Evolutionary conservation across 352 stramenopile species (phyloP).

Genomic region (Peronosclerospora sorghi): DNA sequence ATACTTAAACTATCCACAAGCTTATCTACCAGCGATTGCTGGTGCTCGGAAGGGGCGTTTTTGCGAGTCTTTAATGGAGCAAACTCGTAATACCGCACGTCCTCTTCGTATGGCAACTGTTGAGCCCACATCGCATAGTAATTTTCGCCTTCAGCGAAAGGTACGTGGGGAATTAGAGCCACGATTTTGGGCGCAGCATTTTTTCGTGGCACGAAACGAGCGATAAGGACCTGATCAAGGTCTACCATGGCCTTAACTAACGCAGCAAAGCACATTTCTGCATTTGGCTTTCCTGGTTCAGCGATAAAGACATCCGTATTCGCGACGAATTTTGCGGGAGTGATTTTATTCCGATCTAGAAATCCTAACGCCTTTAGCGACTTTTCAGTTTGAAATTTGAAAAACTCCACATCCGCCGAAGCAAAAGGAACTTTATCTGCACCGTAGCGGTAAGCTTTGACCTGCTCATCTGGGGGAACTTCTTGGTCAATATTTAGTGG

Average conservation of each 20-base stretch:
- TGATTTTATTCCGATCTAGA: constrained; percentile 38
- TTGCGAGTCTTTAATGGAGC: constrained; percentile 46
- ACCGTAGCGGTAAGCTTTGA: constrained; percentile 77
- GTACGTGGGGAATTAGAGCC: constrained; percentile 48
- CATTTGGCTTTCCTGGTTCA: constrained; percentile 58
- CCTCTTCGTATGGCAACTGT: constrained; percentile 71
- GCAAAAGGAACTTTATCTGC: constrained; percentile 73
- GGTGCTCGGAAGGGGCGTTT: constrained; percentile 33
- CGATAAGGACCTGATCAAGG: constrained; percentile 50
- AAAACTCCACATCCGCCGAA: constrained; percentile 64
- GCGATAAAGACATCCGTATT: constrained; percentile 64
- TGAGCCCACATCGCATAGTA: constrained; percentile 70
- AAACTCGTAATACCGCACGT: constrained; percentile 72
- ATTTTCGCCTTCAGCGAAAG: constrained; percentile 21
- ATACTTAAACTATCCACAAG: constrained; percentile 69
- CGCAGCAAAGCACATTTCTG: constrained; percentile 45
- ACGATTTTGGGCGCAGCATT: constrained; percentile 73
- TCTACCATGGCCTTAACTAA: constrained; percentile 57
- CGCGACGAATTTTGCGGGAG: constrained; percentile 42
- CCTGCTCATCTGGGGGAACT: constrained; percentile 49
- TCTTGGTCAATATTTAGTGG: constrained; percentile 63
- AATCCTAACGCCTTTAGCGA: constrained; percentile 69
- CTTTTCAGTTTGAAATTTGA: constrained; percentile 76
- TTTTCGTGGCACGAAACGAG: constrained; percentile 66
- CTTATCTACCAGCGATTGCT: constrained; percentile 51